Conservation (phyloP, 2,329 filamentous ascomycete species). For the Neonectria punicea region DNA sequence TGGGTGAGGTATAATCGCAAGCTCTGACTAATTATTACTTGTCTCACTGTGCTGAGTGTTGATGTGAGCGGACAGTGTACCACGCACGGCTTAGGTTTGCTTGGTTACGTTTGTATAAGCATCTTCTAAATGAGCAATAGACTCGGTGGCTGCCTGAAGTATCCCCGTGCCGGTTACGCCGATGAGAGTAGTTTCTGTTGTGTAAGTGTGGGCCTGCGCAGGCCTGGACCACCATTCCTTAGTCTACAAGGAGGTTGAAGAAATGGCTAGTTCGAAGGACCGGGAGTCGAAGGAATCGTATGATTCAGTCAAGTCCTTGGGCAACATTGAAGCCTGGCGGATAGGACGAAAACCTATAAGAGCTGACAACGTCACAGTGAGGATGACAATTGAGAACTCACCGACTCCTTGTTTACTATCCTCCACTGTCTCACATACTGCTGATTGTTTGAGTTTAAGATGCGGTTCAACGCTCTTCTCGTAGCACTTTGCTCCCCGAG, state of each 20-base stretch:
- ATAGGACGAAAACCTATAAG: background rate
- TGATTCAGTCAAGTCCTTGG: background rate
- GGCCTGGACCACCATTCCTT: background rate
- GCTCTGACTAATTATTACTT: background rate
- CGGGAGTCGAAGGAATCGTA: background rate
- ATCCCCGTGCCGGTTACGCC: background rate
- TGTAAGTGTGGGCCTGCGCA: background rate
- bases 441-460: background rate
- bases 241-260: background rate
- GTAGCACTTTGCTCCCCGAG: background rate
- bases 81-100: background rate
- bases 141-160: background rate
- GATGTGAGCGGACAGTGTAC: background rate
- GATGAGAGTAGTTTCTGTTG: background rate
- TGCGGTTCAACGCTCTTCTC: conserved; percentile 5
- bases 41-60: background rate
- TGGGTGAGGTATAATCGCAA: background rate
- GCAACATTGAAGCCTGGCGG: background rate
- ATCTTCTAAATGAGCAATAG: background rate
- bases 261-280: background rate
- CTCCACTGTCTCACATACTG: background rate
- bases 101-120: background rate
- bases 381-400: background rate
- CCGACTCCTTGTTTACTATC: background rate
- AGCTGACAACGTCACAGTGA: background rate